Conservation (phyloP, 2,329 filamentous ascomycete genomes). For the Chaetothyriales sp. region DNA sequence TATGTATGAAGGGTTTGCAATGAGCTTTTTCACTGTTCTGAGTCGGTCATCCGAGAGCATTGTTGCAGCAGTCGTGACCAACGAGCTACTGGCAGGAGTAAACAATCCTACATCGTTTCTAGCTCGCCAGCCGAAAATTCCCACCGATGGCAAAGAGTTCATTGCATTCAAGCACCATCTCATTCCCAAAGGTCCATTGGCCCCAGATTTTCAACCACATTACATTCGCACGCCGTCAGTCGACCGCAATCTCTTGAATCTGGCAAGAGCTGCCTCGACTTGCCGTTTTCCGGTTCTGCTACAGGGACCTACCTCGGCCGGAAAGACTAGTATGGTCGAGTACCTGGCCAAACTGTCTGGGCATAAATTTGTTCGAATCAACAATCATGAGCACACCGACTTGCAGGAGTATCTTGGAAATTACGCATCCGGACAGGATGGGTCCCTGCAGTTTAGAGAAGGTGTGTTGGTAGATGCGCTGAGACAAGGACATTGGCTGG, state of each 20-base stretch:
- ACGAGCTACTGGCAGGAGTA: constrained; percentile 61
- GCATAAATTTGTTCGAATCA: constrained; percentile 95
- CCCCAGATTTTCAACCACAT: constrained; percentile 59
- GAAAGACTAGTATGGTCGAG: constrained; percentile 99
- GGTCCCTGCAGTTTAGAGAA: constrained; percentile 80
- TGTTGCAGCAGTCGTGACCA: constrained; percentile 64
- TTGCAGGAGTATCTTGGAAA: constrained; percentile 94
- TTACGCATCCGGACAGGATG: constrained; percentile 75
- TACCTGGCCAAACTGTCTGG: constrained; percentile 93
- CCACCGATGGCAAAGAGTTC: constrained; percentile 62
- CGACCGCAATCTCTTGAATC: constrained; percentile 82
- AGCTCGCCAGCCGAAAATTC: constrained; percentile 62
- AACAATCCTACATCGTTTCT: constrained; percentile 59
- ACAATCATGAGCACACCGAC: constrained; percentile 98
- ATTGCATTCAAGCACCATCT: constrained; percentile 84
- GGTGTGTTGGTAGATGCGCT: constrained; percentile 86
- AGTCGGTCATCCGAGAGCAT: constrained; percentile 67
- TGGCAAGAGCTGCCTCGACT: constrained; percentile 87
- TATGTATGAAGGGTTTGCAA: constrained; percentile 88
- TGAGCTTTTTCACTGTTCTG: constrained; percentile 90
- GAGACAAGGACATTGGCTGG: constrained; percentile 90
- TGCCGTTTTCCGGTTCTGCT: constrained; percentile 84
- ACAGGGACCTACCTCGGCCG: constrained; percentile 90
- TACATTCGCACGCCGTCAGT: constrained; percentile 97
- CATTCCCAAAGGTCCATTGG: constrained; percentile 61